Conservation (phyloP, 1,139 yeast species). For the Debaryomycetaceae sp. region DNA sequence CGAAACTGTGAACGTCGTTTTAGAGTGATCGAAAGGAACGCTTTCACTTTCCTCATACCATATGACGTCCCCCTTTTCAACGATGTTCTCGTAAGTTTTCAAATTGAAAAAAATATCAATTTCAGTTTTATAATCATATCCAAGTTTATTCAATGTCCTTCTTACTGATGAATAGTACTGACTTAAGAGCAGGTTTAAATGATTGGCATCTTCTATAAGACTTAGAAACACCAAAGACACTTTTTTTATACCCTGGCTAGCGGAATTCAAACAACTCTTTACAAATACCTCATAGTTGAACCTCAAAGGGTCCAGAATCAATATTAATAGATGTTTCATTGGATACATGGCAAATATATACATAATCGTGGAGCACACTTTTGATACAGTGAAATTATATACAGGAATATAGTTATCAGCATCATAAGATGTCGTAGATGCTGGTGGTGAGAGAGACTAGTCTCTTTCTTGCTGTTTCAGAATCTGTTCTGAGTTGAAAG, state of each 20-base stretch:
- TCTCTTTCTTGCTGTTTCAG: slow-evolving; percentile 12
- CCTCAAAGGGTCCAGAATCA: slow-evolving; percentile 23
- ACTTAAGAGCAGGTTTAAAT: slow-evolving; percentile 26
- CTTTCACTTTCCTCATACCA: slow-evolving; percentile 3
- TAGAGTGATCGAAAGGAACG: not conserved
- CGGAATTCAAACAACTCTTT: slow-evolving; percentile 11
- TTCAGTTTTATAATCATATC: slow-evolving; percentile 25
- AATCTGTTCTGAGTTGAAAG: slow-evolving; percentile 13
- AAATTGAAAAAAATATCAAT: slow-evolving; percentile 31
- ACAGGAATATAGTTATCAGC: not conserved
- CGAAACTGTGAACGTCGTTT: not conserved
- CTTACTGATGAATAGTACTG: slow-evolving; percentile 25
- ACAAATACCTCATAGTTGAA: slow-evolving; percentile 23
- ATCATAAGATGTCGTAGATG: slow-evolving; percentile 3
- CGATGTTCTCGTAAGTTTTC: slow-evolving; percentile 1
- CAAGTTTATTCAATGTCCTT: slow-evolving; percentile 14
- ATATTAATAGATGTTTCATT: slow-evolving; percentile 15
- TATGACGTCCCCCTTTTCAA: slow-evolving; percentile 1
- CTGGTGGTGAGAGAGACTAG: slow-evolving; percentile 7
- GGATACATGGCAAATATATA: not conserved
- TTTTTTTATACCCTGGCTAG: slow-evolving; percentile 4
- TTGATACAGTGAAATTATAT: not conserved
- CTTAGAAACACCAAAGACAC: slow-evolving; percentile 25
- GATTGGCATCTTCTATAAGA: slow-evolving; percentile 15
- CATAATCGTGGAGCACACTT: not conserved